Base-by-base conservation (phyloP, 306 rosid genomes). In the Luffa aegyptiaca region DNA sequence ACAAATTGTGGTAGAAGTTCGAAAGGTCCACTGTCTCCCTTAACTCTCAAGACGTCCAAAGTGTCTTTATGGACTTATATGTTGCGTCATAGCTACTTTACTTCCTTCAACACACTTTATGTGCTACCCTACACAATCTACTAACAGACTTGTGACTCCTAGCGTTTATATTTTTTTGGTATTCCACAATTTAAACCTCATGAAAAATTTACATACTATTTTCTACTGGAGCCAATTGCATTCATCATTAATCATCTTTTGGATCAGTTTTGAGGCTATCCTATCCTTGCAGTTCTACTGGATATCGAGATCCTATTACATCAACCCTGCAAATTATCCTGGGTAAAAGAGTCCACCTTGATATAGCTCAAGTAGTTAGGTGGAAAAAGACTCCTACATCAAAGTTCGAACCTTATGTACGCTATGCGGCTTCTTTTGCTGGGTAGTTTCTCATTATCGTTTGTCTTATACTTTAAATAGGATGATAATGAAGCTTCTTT, bases 351-450 rank as follows among this genome's bases (percentile, higher is more conserved):
- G 91, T 94, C 74, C 70, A 79, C 86, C 97, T 94, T 80, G 98
- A 94, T 87, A 79, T 94, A 83, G 95, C 97, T 81, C 98, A 94
- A 89, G 90, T 94, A 84, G 95, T 94, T 35, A 90, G 98, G 87
- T 94, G 97, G 98, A 94, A 90, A 89, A 84, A 65, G 77, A 88
- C 90, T 52, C 83, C 92, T 59, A 80, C 86, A 61, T 91, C 97
- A 58, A 81, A 91, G 82, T 84, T 92, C 75, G 95, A 94, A 85
- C 97, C 98, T 79, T 80, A 14, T 56, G 91, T 91, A 75, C 97
- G 95, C 71, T 94, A 92, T 86, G 97, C 98, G 5, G 97, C 98
- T 76, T 91, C 98, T 81, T 94, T 94, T 86, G 93, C 97, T 75
- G 97, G 98, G 98, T 92, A 92, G 73, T 71, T 80, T 80, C 82